A percentile compares a stretch with the other conserved stretches of the same genome.
phyloP scores from a whole-genome alignment of 768 basidiomycete genomes.

The Botryobasidium botryosum region DNA sequence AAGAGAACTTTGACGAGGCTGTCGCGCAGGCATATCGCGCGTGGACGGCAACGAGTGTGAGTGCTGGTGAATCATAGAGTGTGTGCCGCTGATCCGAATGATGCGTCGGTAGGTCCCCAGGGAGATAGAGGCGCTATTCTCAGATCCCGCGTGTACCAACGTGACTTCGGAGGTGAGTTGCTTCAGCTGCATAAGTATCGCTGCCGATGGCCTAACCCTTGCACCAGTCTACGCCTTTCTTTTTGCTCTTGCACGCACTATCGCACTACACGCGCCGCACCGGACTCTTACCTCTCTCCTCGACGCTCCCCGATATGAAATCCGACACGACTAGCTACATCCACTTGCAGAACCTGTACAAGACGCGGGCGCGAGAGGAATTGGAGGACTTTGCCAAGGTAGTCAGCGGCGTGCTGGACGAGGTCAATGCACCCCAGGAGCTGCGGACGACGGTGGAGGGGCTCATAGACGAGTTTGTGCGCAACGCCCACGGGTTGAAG shows the following conservation, averaged over 20 bases:
- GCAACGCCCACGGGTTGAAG: constrained; percentile 60
- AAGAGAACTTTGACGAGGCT: constrained; percentile 97
- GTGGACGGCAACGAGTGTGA: constrained; percentile 31
- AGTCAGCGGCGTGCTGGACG: constrained; percentile 31
- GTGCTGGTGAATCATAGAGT: no score
- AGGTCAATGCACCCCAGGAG: constrained; percentile 10
- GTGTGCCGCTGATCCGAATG: no score
- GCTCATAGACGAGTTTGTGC: constrained; percentile 54
- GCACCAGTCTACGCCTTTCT: constrained; percentile 46
- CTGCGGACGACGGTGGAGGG: not conserved
- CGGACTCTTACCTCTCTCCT: constrained; percentile 61
- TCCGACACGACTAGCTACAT: constrained; percentile 74
- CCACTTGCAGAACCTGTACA: constrained; percentile 72
- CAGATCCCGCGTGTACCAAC: constrained; percentile 35
- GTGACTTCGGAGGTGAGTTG: constrained; percentile 23
- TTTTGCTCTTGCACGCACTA: constrained; percentile 60
- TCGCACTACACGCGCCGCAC: constrained; percentile 38
- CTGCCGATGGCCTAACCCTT: not conserved
- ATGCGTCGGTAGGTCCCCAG: constrained; percentile 41
- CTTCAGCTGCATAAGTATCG: not conserved
- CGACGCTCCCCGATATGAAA: constrained; percentile 91
- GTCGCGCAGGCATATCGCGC: constrained; percentile 62
- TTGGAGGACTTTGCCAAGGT: constrained; percentile 27
- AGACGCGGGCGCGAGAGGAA: constrained; percentile 54
- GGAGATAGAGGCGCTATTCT: constrained; percentile 47